Base-by-base conservation (phyloP, 208 protist species). In the Crithidia bombi region DNA sequence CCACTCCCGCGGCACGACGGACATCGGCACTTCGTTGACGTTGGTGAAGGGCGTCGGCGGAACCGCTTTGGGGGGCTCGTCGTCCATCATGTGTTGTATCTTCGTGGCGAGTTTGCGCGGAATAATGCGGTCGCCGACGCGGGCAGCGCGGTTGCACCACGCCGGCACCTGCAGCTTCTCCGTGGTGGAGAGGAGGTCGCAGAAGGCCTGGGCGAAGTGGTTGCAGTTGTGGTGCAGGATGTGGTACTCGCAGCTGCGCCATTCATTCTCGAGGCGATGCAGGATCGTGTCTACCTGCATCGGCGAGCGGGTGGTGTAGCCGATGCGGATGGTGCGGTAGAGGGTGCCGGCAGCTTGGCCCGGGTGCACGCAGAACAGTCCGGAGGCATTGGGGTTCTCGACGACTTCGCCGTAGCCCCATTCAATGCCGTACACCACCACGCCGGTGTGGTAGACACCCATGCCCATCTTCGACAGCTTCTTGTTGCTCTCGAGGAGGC, bases 221-320 rank as follows among this genome's bases (percentile, higher is more conserved):
- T 97, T 97, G 82, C 93, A 97, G 81, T 97, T 97, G 81, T 86
- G 83, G 69, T 90, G 79, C 23, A 97, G 78, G 56, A 97, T 88
- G 77, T 96, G 89, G 67, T 97, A 97, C 21, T 95, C 88, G 47
- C 64, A 32, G 69, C 88, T 94, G 43, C 78, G 71, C 90, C 92
- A 96, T 73, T 96, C 92, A 54, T 91, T 94, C 61, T 95, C 89
- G 4, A 96, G 58, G 30, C 88, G 82, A 69, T 92, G 87, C 30
- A 95, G 81, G 25, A 96, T 86, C 3, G 92, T 94, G 74, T 94
- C 88, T 0, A 95, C 86, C 78, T 97, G 89, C 76, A 85, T 80
- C 12, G 89, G 86, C 6, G 89, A 91, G 43, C 69, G 76, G 26
- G 83, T 92, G 38, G 91, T 96, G 70, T 83, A 44, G 36, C 93